Evolutionary conservation across 2,329 filamentous ascomycete genomes (phyloP).

Genomic region (Zymoseptoria tritici): DNA sequence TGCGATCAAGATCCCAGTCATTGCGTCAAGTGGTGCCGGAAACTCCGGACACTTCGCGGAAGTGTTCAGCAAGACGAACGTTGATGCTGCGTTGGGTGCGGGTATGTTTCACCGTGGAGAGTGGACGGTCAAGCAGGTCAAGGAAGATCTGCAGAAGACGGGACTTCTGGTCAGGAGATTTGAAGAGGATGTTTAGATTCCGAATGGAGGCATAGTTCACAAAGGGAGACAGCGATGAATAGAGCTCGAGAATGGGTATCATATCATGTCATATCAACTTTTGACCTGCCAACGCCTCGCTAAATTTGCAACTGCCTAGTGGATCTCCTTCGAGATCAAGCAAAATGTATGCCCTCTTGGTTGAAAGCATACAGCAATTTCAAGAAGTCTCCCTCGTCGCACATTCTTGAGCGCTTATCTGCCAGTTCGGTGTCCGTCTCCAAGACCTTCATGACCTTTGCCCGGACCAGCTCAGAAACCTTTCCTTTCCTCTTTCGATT

Average conservation of each 20-base stretch:
- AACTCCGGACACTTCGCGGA: slow-evolving; percentile 81
- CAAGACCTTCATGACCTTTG: slow-evolving; percentile 79
- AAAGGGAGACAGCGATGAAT: background rate
- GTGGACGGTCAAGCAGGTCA: slow-evolving; percentile 91
- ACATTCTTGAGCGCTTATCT: slow-evolving; percentile 75
- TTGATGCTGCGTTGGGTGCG: slow-evolving; percentile 88
- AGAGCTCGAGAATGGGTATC: background rate
- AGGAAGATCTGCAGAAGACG: slow-evolving; percentile 65
- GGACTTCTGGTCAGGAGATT: slow-evolving; percentile 73
- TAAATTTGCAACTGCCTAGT: background rate
- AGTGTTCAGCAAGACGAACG: slow-evolving; percentile 76
- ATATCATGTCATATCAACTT: background rate
- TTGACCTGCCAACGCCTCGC: slow-evolving; percentile 4
- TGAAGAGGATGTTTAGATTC: slow-evolving; percentile 47
- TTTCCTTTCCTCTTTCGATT: slow-evolving; percentile 67
- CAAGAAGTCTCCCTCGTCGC: slow-evolving; percentile 88
- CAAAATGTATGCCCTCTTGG: slow-evolving; percentile 87
- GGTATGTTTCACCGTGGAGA: slow-evolving; percentile 97
- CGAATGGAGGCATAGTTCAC: background rate
- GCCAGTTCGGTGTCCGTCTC: slow-evolving; percentile 71
- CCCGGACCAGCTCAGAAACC: slow-evolving; percentile 70
- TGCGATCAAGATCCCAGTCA: slow-evolving; percentile 85
- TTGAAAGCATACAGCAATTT: slow-evolving; percentile 78
- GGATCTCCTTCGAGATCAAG: slow-evolving; percentile 33
- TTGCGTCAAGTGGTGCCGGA: slow-evolving; percentile 88